Base-by-base conservation (phyloP, 176 grass and related monocot genomes). In the Eleusine coracana region DNA sequence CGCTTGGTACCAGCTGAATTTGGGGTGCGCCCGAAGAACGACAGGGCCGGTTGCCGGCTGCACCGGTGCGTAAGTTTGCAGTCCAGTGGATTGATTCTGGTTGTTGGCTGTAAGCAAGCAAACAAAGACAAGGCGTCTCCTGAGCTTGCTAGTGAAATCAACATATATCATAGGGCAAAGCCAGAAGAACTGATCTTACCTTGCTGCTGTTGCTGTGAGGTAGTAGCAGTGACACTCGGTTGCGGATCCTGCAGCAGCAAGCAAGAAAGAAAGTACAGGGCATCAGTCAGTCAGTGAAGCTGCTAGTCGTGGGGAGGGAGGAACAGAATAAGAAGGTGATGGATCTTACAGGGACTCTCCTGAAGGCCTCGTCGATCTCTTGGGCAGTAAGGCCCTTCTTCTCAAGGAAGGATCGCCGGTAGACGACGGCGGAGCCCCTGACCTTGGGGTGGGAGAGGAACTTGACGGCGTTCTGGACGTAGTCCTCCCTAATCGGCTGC, bases 311-410 rank as follows among this genome's bases (percentile, higher is more conserved):
- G 8, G 6, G 11, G 6, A 20, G 37, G 11, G 56, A 49, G 15
- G 23, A 17, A 3, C 28, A 61, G 36, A 11, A 21, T 11, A 39
- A 38, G 64, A 21, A n/a, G 28, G 49, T 3, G 20, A 38, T 15
- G 76, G 28, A 70, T 83, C 84, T 34, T 91, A 98, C 96, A 72
- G 96, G 96, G 3, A 98, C 93, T 95, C 87, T 86, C 14, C 87
- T 80, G 87, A 98, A 95, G 50, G 96, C 93, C 87, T 98, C 96
- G 61, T 98, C 93, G 80, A 98, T 95, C 89, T 95, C 96, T 73
- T 95, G 85, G 31, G 66, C 83, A 75, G 91, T 96, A 34, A 98
- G 91, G 58, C 96, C 96, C 80, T 98, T 98, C 59, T 91, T 93
- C 59, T 98, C 91, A 1, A 98, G 87, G 80, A 98, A 98, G 49